A percentile compares a stretch with the other conserved stretches of the same genome.
Conservation (phyloP, 192 early-diverging fungal genomes). For the Podochytrium sp. region DNA sequence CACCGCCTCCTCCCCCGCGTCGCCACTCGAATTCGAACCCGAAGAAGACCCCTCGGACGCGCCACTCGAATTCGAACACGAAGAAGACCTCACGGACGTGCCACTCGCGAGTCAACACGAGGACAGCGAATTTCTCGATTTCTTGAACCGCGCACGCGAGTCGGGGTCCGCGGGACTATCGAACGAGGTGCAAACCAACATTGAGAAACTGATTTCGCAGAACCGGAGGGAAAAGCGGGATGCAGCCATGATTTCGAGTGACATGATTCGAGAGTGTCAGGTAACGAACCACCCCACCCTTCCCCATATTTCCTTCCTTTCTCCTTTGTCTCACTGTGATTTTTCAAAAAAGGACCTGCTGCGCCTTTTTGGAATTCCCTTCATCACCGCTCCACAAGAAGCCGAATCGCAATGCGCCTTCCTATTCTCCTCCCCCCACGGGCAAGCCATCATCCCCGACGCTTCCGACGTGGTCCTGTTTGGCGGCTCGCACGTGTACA, state of each 20-base stretch:
- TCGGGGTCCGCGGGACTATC: background rate
- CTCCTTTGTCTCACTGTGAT: slow-evolving; percentile 1
- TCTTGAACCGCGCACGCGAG: background rate
- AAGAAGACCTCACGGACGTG: slow-evolving; percentile 17
- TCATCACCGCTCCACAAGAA: slow-evolving; percentile 91
- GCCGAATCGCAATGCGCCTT: slow-evolving; percentile 97
- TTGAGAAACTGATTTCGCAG: slow-evolving; percentile 45
- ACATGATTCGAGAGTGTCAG: slow-evolving; percentile 77
- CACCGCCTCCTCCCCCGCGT: background rate
- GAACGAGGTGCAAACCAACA: slow-evolving; percentile 6
- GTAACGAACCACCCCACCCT: slow-evolving; percentile 36
- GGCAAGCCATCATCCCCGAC: slow-evolving; percentile 96
- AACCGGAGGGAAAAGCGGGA: slow-evolving; percentile 60
- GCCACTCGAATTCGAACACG: background rate
- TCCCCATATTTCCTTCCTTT: background rate
- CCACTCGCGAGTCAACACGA: background rate
- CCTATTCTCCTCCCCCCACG: slow-evolving; percentile 54
- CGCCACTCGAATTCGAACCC: too few species aligned
- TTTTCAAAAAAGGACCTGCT: slow-evolving; percentile 67
- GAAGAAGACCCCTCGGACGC: background rate
- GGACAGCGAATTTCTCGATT: slow-evolving; percentile 10
- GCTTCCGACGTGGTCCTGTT: slow-evolving; percentile 98
- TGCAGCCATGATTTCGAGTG: slow-evolving; percentile 65
- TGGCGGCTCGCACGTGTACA: slow-evolving; percentile 77
- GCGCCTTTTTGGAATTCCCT: slow-evolving; percentile 92